These are phyloP conservation scores for Stromatinia cepivora DNA, from an alignment of 2,329 filamentous ascomycete species.

Conservation along the genomic window DNA sequence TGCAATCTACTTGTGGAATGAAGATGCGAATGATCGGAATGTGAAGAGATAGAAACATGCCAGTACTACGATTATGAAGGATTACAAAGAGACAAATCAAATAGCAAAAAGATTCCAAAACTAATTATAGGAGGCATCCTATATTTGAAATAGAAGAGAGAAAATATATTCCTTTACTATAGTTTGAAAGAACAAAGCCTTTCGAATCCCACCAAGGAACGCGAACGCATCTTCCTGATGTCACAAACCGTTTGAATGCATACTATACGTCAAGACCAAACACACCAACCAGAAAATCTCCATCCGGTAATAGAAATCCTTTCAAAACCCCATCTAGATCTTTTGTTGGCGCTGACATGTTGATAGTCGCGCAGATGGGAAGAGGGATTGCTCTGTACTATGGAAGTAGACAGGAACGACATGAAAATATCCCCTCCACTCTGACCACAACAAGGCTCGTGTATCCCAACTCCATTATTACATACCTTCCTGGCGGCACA, in stretches of 20 bases:
- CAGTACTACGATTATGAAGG: background rate
- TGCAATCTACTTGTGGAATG: conserved; percentile 10
- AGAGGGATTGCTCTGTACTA: background rate
- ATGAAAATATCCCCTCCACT: background rate
- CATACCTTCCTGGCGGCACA: background rate
- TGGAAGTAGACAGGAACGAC: background rate
- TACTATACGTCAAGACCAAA: background rate
- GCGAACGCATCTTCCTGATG: background rate
- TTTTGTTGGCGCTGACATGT: background rate
- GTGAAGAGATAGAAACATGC: conserved; percentile 4
- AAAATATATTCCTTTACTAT: background rate
- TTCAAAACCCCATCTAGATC: background rate
- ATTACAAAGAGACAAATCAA: background rate
- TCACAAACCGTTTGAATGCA: conserved; percentile 4
- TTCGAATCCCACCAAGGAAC: conserved; percentile 1
- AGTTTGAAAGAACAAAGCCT: conserved; percentile 1
- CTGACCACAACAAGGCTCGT: background rate
- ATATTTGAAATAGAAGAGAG: background rate
- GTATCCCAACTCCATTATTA: background rate
- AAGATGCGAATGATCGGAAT: background rate
- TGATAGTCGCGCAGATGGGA: background rate
- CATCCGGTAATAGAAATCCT: background rate
- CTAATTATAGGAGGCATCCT: background rate
- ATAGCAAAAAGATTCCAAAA: background rate
- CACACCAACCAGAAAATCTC: background rate